Evolutionary conservation across 2,329 filamentous ascomycete species (phyloP), one percentile per base, ranked within the genome.

Genomic region (Beauveria sp.): DNA sequence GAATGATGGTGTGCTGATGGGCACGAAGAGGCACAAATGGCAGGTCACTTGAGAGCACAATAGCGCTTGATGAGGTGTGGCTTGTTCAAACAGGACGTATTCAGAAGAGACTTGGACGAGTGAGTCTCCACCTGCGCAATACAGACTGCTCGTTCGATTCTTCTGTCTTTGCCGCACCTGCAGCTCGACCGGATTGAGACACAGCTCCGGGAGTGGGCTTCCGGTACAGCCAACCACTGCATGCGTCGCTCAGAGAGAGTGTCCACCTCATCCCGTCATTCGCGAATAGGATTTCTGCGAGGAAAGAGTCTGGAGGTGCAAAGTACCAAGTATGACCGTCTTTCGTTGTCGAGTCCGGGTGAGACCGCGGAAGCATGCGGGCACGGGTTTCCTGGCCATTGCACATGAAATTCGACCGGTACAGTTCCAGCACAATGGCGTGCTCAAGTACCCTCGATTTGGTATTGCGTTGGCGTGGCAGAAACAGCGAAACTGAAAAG

Each of bases 131-230:
- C 57, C 30, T 59, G 26, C 57, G 40, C 34, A 46, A 52, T 59
- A 59, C n/a, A 47, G 47, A 52, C 24, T 43, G 47, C 38, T 59
- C 38, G 26, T 52, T 60, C 12, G 58, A 60, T 60, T 60, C 40
- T 28, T 16, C 49, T 47, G 50, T 34, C 22, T 26, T 49, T 60
- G 57, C 57, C 28, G 46, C 57, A 47, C 49, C 57, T 40, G 47
- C 58, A 43, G 22, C 20, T 40, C 38, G 26, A 47, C 50, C 38
- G 47, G 26, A 60, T 54, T 50, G 49, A 60, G 58, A 47, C 49
- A 60, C 49, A 53, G 24, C 58, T 54, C 58, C 50, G 49, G 42
- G 40, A 38, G 42, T 38, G 58, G 46, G 40, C 46, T 52, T 10
- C 2, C 38, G 12, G 20, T 26, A 40, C 26, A 38, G 43, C 26